A percentile compares a stretch with the other conserved stretches of the same genome.
Evolutionary conservation across 805 yeast species (phyloP).

Genomic region (Starmerella davenportii): DNA sequence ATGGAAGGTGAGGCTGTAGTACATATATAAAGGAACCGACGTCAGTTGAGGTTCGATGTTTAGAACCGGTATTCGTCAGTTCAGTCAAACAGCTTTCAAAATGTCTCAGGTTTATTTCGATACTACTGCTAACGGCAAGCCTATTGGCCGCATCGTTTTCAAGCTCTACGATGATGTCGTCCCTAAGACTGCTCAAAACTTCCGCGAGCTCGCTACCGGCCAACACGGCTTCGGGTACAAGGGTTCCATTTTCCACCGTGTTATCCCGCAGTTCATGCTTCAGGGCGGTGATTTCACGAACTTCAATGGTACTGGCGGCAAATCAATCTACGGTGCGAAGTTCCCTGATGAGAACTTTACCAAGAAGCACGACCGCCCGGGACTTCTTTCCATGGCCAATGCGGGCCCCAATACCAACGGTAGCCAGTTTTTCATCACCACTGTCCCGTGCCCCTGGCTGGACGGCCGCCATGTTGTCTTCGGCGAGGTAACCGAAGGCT

Average conservation of each 20-base stretch:
- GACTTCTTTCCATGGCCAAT: constrained; percentile 88
- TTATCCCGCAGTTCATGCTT: constrained; percentile 89
- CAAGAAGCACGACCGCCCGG: constrained; percentile 59
- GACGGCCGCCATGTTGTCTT: constrained; percentile 91
- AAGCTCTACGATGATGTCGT: constrained; percentile 75
- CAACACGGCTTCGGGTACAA: constrained; percentile 88
- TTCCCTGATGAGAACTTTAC: constrained; percentile 63
- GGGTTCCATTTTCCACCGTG: constrained; percentile 85
- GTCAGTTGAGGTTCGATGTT: constrained; percentile 5
- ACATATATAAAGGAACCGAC: constrained; percentile 8
- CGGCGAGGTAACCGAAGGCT: constrained; percentile 78
- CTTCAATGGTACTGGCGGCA: constrained; percentile 87
- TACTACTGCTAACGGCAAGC: constrained; percentile 59
- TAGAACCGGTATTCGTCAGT: constrained; percentile 12
- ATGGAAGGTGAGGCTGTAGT: neutral
- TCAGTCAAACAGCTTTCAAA: constrained; percentile 15
- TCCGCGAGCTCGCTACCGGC: constrained; percentile 86
- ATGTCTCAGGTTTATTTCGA: constrained; percentile 54
- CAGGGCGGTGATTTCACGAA: constrained; percentile 85
- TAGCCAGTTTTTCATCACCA: constrained; percentile 91
- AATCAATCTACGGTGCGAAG: constrained; percentile 57
- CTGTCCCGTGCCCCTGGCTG: constrained; percentile 72
- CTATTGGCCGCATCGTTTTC: constrained; percentile 72
- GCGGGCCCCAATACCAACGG: constrained; percentile 98
- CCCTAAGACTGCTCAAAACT: constrained; percentile 92